Conservation (phyloP, 1,139 yeast species). For the Scheffersomyces stambukii region DNA sequence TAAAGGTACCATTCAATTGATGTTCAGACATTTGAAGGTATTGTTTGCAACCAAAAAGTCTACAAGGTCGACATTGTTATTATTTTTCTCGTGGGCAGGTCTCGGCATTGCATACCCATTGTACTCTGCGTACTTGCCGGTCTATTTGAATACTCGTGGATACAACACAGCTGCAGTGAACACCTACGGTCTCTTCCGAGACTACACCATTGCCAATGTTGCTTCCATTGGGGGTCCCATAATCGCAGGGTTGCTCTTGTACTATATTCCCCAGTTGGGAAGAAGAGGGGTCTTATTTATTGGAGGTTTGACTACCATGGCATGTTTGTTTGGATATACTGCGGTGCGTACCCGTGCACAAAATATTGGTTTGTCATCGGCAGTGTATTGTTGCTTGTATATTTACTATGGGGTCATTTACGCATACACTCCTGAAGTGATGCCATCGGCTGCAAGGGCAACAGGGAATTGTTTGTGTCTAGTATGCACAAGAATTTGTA, state of each 20-base stretch:
- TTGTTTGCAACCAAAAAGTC: conserved; percentile 25
- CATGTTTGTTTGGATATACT: conserved; percentile 32
- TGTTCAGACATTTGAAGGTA: conserved; percentile 19
- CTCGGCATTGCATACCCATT: conserved; percentile 38
- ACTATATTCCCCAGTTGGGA: conserved; percentile 24
- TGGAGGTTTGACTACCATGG: conserved; percentile 33
- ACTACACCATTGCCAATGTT: conserved; percentile 26
- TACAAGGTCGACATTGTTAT: conserved; percentile 23
- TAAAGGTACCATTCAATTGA: conserved; percentile 16
- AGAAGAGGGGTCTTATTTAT: conserved; percentile 29
- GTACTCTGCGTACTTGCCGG: conserved; percentile 35
- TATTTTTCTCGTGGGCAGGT: conserved; percentile 32
- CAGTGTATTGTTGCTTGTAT: conserved; percentile 25
- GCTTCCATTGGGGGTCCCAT: conserved; percentile 29
- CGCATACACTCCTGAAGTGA: conserved; percentile 32
- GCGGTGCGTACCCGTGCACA: conserved; percentile 23
- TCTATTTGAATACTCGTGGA: conserved; percentile 34
- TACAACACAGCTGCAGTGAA: conserved; percentile 29
- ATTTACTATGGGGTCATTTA: conserved; percentile 31
- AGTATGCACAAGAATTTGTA: conserved; percentile 25
- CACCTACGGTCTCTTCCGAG: conserved; percentile 27
- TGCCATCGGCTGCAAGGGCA: conserved; percentile 32
- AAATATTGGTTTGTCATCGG: conserved; percentile 27
- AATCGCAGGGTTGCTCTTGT: conserved; percentile 26
- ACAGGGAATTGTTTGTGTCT: conserved; percentile 32